These are phyloP conservation scores for Tetrahymena elliotti DNA, from an alignment of 73 alveolate genomes.

Conservation along the genomic window DNA sequence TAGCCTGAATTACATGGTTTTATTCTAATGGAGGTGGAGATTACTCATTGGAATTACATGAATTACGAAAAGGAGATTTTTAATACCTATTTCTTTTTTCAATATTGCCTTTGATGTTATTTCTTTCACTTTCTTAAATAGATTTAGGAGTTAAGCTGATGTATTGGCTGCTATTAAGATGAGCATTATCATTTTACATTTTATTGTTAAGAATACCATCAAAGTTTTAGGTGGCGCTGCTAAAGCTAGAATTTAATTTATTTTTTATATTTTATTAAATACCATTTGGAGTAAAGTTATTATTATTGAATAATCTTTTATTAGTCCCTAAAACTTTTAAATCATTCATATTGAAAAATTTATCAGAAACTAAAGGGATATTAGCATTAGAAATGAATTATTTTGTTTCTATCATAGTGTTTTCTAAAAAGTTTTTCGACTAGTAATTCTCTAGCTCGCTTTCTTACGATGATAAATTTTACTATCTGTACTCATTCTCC, in stretches of 20 bases:
- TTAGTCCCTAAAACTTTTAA: neutral
- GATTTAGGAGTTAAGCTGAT: neutral
- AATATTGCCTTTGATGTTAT: neutral
- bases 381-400: neutral
- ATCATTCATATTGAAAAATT: neutral
- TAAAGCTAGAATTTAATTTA: neutral
- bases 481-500: neutral
- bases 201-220: neutral
- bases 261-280: neutral
- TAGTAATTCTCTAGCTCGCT: neutral
- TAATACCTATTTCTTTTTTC: neutral
- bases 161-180: neutral
- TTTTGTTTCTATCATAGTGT: neutral
- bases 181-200: neutral
- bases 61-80: neutral
- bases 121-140: neutral
- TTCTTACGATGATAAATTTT: neutral
- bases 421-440: neutral
- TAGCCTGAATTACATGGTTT: neutral
- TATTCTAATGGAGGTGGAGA: neutral
- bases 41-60: neutral
- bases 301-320: neutral
- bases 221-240: neutral
- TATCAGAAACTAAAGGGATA: neutral
- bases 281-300: neutral